A percentile compares a stretch with the other conserved stretches of the same genome.
phyloP scores from a whole-genome alignment of 768 basidiomycete genomes.

The Leccinum boreale region DNA sequence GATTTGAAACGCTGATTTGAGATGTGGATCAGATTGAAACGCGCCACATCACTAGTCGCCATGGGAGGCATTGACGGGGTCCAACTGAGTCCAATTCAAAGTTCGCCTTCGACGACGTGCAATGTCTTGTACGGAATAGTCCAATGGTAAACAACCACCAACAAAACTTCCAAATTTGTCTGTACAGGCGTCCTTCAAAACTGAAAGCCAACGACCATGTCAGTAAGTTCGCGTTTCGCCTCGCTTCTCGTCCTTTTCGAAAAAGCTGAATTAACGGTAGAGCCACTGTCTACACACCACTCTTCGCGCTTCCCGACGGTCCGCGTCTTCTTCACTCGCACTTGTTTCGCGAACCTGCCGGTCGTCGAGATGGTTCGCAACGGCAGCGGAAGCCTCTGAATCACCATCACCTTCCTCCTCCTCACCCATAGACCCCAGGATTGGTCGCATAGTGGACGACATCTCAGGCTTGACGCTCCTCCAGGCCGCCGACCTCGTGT shows the following conservation, averaged over 20 bases:
- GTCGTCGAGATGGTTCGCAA: conserved; percentile 53
- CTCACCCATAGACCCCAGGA: conserved; percentile 52
- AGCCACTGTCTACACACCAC: conserved; percentile 18
- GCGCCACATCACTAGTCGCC: not conserved
- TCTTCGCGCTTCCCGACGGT: conserved; percentile 17
- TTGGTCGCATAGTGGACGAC: conserved; percentile 86
- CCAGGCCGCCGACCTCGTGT: conserved; percentile 93
- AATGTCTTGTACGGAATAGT: too few relatives aligned
- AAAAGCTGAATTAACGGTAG: conserved; percentile 8
- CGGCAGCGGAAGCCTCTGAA: conserved; percentile 41
- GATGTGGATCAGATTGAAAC: not conserved
- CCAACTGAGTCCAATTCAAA: not conserved
- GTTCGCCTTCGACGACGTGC: too few relatives aligned
- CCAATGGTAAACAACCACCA: conserved; percentile 9
- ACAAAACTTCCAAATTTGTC: conserved; percentile 23
- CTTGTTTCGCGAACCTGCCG: conserved; percentile 29
- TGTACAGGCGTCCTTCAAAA: conserved; percentile 7
- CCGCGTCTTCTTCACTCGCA: conserved; percentile 8
- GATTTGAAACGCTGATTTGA: not conserved
- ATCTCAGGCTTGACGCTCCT: conserved; percentile 86
- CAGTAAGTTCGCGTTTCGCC: conserved; percentile 16
- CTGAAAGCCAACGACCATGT: conserved; percentile 22
- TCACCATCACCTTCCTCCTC: conserved; percentile 38
- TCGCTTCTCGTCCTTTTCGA: not conserved
- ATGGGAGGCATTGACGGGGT: not conserved